A percentile compares a stretch with the other conserved stretches of the same genome.
These are phyloP conservation scores for Hypoxylon perforatum DNA, from an alignment of 495 filamentous ascomycete species.

Conservation along the genomic window DNA sequence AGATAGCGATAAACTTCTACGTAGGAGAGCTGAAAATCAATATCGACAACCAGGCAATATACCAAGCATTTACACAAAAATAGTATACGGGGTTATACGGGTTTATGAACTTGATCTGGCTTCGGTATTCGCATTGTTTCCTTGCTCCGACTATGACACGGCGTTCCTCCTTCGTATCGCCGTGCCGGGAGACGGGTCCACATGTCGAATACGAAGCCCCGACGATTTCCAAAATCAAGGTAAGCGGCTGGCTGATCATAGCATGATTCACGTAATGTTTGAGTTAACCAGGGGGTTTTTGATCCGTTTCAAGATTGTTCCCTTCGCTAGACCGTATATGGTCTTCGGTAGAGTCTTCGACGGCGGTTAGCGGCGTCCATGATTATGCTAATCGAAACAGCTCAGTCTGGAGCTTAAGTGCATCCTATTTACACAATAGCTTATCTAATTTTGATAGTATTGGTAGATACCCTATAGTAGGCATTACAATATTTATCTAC, in stretches of 20 bases:
- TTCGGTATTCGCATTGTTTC: background rate
- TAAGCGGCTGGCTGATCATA: slow-evolving; percentile 29
- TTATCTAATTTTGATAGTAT: too few relatives aligned
- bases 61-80: background rate
- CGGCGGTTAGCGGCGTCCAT: background rate
- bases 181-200: slow-evolving; percentile 28
- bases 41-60: background rate
- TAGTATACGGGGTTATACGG: background rate
- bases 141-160: slow-evolving; percentile 8
- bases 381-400: background rate
- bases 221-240: slow-evolving; percentile 21
- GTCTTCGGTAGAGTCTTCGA: background rate
- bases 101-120: background rate
- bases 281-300: slow-evolving; percentile 7
- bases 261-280: slow-evolving; percentile 31
- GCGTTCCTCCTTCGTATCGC: slow-evolving; percentile 31
- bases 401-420: too few relatives aligned
- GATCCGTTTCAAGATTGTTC: slow-evolving; percentile 12
- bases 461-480: too few relatives aligned
- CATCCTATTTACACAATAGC: too few relatives aligned
- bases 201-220: slow-evolving; percentile 28
- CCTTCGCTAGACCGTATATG: slow-evolving; percentile 8
- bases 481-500: too few relatives aligned
- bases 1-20: background rate
- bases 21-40: background rate